Base-by-base conservation (phyloP, 257 asterid species). In the Solanum habrochaites region DNA sequence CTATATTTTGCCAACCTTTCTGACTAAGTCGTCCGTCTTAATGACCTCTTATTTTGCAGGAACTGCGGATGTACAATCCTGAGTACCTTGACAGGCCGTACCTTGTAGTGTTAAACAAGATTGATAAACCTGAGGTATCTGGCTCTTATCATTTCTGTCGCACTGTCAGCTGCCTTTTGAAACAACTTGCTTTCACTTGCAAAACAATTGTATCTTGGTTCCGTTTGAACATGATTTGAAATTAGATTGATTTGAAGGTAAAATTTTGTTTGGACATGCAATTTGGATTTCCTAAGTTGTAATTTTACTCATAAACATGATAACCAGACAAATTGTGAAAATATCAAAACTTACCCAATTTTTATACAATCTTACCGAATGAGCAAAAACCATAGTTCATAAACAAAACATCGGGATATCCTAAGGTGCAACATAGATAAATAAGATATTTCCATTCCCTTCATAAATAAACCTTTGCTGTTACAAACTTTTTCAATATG, bases 51-150 rank as follows among this genome's bases (percentile, higher is more conserved):
- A 16, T 82, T 82, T 73, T 92, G 91, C 95, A 97, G 99, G 99
- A 97, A 90, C 64, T 96, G 95, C 93, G 98, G 75, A 94, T 97
- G 99, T 97, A 97, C 95, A 97, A 95, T 89, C 99, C 99, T 27
- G 96, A 94, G 85, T 97, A 96, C 90, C 99, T 97, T 64, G 98
- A 96, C 88, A 90, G 99, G 49, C 98, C 99, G 12, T 92, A 95
- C 89, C 90, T 97, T 83, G 99, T 95, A 86, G 96, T 95, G 87
- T 90, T 97, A 85, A 97, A 97, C 83, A 97, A 97, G 91, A 96
- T 93, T 37, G 99, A 97, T 89, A 92, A 92, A 85, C 96, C 97
- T 85, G 93, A 90, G 99, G 99, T 97, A 88, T 58, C 78, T 70
- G 73, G 72, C n/a, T 82, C 69, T 75, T 27, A 27, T 81, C 25